Conservation (phyloP, 805 yeast species). For the Monosporozyma yasuniensis region DNA sequence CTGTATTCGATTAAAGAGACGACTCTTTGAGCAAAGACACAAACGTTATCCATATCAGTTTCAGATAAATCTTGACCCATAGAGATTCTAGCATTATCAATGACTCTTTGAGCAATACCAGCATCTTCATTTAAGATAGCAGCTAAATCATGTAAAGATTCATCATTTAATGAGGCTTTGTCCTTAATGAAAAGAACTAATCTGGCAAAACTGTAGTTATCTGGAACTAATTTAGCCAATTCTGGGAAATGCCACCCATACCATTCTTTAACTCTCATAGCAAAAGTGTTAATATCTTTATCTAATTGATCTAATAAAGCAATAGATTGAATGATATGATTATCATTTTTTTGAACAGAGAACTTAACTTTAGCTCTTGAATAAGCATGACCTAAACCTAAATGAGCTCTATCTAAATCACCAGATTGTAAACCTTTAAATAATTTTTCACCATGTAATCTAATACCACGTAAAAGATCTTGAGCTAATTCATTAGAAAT, state of each 20-base stretch:
- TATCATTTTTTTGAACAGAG: constrained; percentile 96
- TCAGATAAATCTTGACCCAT: constrained; percentile 99
- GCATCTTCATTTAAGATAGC: constrained; percentile 82
- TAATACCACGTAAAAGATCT: constrained; percentile 89
- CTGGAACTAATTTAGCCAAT: constrained; percentile 83
- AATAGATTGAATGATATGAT: constrained; percentile 98
- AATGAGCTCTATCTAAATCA: constrained; percentile 94
- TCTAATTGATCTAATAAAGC: constrained; percentile 95
- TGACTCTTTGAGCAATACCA: constrained; percentile 80
- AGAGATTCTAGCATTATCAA: constrained; percentile 91
- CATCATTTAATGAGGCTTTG: constrained; percentile 74
- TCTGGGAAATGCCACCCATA: constrained; percentile 99
- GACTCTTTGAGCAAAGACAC: constrained; percentile 88
- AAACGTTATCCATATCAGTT: constrained; percentile 85
- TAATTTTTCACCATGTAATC: constrained; percentile 81
- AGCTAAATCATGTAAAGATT: constrained; percentile 81
- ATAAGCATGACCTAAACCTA: constrained; percentile 98
- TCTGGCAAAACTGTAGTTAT: constrained; percentile 79
- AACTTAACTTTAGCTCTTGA: constrained; percentile 98
- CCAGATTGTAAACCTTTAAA: constrained; percentile 89
- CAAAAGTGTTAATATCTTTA: constrained; percentile 94
- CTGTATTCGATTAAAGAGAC: constrained; percentile 89
- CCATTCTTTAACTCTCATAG: constrained; percentile 98
- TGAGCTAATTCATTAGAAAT: constrained; percentile 86
- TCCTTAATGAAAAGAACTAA: constrained; percentile 77